Evolutionary conservation across 441 rosid species (phyloP).

Genomic region (Theobroma grandiflorum): DNA sequence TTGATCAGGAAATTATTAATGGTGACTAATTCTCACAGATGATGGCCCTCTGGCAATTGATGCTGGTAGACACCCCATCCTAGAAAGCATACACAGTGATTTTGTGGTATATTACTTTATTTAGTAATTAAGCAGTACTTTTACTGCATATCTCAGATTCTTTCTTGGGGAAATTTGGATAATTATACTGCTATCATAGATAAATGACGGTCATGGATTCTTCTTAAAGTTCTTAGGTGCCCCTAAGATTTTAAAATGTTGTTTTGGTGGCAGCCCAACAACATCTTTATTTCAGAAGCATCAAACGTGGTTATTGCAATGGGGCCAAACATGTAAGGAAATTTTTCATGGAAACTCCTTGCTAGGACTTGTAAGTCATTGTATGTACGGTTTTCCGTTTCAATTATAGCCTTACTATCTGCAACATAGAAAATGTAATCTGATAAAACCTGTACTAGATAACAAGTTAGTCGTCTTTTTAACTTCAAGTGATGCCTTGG

Average conservation of each 20-base stretch:
- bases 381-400: conserved; percentile 14
- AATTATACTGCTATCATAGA: neutral
- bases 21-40: conserved; percentile 49
- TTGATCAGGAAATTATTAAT: conserved; percentile 30
- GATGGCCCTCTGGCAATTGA: conserved; percentile 96
- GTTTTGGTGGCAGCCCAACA: conserved; percentile 78
- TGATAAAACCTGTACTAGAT: neutral
- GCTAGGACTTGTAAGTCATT: conserved; percentile 16
- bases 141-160: conserved; percentile 18
- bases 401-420: neutral
- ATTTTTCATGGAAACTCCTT: conserved; percentile 26
- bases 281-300: conserved; percentile 93
- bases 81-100: conserved; percentile 90
- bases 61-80: conserved; percentile 96
- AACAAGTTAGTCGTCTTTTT: neutral
- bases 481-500: conserved; percentile 18
- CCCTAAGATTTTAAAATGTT: conserved; percentile 13
- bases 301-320: conserved; percentile 89
- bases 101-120: conserved; percentile 63
- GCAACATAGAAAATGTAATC: neutral
- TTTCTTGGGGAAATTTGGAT: neutral
- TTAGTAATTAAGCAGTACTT: neutral
- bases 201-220: conserved; percentile 5
- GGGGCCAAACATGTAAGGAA: conserved; percentile 97
- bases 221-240: conserved; percentile 18